Evolutionary conservation across 495 filamentous ascomycete species (phyloP), one percentile per base, ranked within the genome.

Genomic region (Penicillium fimorum): DNA sequence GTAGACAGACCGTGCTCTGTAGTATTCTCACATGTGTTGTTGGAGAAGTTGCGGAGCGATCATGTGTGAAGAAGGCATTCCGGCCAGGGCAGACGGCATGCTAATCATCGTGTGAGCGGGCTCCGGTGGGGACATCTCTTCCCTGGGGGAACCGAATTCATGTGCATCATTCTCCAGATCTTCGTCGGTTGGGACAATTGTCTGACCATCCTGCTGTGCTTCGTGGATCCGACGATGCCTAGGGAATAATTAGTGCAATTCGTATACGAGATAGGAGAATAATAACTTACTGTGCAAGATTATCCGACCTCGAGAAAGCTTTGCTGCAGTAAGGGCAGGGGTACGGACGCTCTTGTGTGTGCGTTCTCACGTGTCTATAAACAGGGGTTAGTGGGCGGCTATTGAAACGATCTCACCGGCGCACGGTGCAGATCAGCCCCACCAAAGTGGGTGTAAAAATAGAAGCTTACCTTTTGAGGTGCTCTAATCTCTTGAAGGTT

Each of bases 311-410:
- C 45, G 94, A 97, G 74, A 98, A 98, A 45, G 93, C 94, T 76
- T 97, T 97, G 82, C 87, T 96, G 84, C 94, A 98, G 71, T 95
- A 88, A 66, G 87, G 87, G 82, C 94, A 98, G 64, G 91, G 86
- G 74, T 98, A 98, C 63, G 94, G 94, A 79, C 93, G 87, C 79
- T 98, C 94, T 83, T 98, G 94, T 20, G 94, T 98, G 79, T 98
- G 94, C 67, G 94, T 98, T 72, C 94, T 89, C 73, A 98, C 95
- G 81, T 98, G 94, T 79, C 92, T 96, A 76, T 52, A 63, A 72
- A 74, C 69, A 68, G 65, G 72, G 46, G 71, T 78, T 74, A 87
- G 81, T 72, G 71, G 79, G 82, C 76, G 81, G 75, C 71, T 84
- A 81, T 64, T 77, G 66, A 85, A 79, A 81, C 69, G 48, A 62